phyloP scores from a whole-genome alignment of 139 green algal genomes.

The Axilococcus clingmanii region DNA sequence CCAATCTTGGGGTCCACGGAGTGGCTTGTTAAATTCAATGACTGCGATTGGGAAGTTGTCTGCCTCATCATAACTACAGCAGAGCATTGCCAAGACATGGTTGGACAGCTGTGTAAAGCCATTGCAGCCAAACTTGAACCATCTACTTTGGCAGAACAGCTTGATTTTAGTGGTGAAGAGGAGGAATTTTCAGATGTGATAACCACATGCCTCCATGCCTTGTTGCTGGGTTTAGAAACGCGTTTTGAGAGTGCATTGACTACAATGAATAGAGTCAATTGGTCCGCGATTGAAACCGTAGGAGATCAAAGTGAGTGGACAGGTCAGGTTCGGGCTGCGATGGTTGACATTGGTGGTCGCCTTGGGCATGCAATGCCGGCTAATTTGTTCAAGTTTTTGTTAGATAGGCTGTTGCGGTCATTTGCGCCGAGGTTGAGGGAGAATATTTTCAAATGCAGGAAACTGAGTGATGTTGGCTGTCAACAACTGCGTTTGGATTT shows the following conservation, averaged over 20 bases:
- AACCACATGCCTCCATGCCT: conserved; percentile 60
- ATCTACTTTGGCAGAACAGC: conserved; percentile 42
- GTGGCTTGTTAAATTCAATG: conserved; percentile 54
- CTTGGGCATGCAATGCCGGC: conserved; percentile 54
- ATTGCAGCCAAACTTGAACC: conserved; percentile 48
- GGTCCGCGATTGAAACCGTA: conserved; percentile 51
- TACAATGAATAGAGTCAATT: conserved; percentile 42
- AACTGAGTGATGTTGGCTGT: conserved; percentile 36
- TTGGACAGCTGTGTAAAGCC: conserved; percentile 39
- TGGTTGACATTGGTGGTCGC: conserved; percentile 43
- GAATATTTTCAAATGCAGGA: conserved; percentile 42
- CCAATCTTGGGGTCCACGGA: conserved; percentile 30
- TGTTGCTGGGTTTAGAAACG: conserved; percentile 86
- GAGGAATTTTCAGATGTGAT: conserved; percentile 66
- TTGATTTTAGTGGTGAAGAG: conserved; percentile 74
- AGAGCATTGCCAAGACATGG: conserved; percentile 83
- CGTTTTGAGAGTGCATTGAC: conserved; percentile 63
- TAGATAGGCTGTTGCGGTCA: conserved; percentile 82
- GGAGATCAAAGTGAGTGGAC: conserved; percentile 87
- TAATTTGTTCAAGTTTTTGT: conserved; percentile 73
- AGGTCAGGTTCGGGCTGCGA: conserved; percentile 33
- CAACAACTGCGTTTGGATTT: conserved; percentile 70
- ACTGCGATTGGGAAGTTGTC: conserved; percentile 40
- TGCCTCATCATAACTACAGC: conserved; percentile 83
- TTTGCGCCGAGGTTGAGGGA: conserved; percentile 76